Evolutionary conservation across 1,139 yeast species (phyloP).

Genomic region (Kodamaea ohmeri): DNA sequence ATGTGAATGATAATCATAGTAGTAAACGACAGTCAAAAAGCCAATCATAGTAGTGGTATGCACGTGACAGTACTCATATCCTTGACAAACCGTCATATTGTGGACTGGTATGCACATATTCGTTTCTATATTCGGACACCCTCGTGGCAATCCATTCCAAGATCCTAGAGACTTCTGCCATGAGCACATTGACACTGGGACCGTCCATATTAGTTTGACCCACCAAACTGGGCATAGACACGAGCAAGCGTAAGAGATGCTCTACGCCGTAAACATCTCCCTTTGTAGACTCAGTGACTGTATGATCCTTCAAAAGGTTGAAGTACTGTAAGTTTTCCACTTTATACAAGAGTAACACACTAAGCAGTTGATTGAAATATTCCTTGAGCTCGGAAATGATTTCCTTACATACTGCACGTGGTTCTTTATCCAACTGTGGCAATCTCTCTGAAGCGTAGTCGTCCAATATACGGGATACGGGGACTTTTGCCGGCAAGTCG

Average conservation of each 20-base stretch:
- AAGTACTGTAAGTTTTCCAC: slow-evolving; percentile 82
- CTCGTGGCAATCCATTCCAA: slow-evolving; percentile 52
- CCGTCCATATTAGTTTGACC: slow-evolving; percentile 80
- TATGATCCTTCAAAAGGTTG: slow-evolving; percentile 39
- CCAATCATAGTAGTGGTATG: not conserved
- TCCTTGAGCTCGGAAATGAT: slow-evolving; percentile 62
- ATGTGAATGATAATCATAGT: not conserved
- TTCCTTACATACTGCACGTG: slow-evolving; percentile 57
- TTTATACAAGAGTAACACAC: slow-evolving; percentile 72
- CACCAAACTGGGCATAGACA: slow-evolving; percentile 76
- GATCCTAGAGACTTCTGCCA: slow-evolving; percentile 46
- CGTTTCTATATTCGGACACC: slow-evolving; percentile 44
- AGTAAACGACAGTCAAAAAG: not conserved
- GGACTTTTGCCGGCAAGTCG: slow-evolving; percentile 53
- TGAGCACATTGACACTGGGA: slow-evolving; percentile 56
- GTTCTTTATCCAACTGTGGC: slow-evolving; percentile 27
- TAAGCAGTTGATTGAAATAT: slow-evolving; percentile 77
- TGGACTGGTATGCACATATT: slow-evolving; percentile 58
- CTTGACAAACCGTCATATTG: slow-evolving; percentile 52
- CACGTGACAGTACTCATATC: slow-evolving; percentile 6
- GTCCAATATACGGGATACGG: slow-evolving; percentile 51
- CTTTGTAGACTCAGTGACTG: slow-evolving; percentile 31
- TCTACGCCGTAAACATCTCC: slow-evolving; percentile 70
- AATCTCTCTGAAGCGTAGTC: slow-evolving; percentile 42
- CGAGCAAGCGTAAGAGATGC: slow-evolving; percentile 70